Conservation (phyloP, 108 stramenopile species). For the Cyclotella choctawhatcheeana region DNA sequence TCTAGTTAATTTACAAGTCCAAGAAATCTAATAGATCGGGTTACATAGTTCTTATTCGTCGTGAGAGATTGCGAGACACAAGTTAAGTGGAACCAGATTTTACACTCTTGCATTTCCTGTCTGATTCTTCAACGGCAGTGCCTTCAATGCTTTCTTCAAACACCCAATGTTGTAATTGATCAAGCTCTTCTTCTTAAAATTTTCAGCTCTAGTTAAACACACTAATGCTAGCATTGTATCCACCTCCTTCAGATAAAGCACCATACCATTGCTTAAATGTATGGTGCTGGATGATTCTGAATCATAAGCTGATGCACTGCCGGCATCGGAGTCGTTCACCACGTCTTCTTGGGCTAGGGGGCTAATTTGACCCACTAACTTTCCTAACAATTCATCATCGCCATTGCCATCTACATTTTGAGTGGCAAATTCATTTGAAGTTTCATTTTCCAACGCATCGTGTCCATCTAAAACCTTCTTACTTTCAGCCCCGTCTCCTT, state of each 20-base stretch:
- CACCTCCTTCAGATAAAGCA: slow-evolving; percentile 95
- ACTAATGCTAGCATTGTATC: slow-evolving; percentile 96
- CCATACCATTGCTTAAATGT: slow-evolving; percentile 95
- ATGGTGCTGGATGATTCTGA: slow-evolving; percentile 92
- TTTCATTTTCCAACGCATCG: slow-evolving; percentile 21
- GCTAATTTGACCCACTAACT: slow-evolving; percentile 69
- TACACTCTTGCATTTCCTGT: slow-evolving; percentile 16
- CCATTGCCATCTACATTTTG: slow-evolving; percentile 12
- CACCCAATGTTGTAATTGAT: slow-evolving; percentile 98
- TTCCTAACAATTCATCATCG: slow-evolving; percentile 76
- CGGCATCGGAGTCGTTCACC: slow-evolving; percentile 55
- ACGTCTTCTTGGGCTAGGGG: slow-evolving; percentile 44
- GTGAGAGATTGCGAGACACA: no score
- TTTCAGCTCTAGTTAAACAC: slow-evolving; percentile 93
- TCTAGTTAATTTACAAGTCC: no score
- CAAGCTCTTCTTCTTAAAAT: slow-evolving; percentile 93
- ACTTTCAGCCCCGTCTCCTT: slow-evolving; percentile 17
- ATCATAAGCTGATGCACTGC: slow-evolving; percentile 91
- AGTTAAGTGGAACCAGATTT: no score
- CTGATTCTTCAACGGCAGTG: slow-evolving; percentile 45
- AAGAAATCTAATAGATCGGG: no score
- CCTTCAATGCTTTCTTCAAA: slow-evolving; percentile 86
- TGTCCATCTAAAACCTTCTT: slow-evolving; percentile 14
- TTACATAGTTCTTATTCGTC: no score
- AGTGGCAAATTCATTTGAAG: slow-evolving; percentile 10